A percentile compares a stretch with the other conserved stretches of the same genome.
These are phyloP conservation scores for Colletotrichum sp. DNA, from an alignment of 2,329 filamentous ascomycete species.

Conservation along the genomic window DNA sequence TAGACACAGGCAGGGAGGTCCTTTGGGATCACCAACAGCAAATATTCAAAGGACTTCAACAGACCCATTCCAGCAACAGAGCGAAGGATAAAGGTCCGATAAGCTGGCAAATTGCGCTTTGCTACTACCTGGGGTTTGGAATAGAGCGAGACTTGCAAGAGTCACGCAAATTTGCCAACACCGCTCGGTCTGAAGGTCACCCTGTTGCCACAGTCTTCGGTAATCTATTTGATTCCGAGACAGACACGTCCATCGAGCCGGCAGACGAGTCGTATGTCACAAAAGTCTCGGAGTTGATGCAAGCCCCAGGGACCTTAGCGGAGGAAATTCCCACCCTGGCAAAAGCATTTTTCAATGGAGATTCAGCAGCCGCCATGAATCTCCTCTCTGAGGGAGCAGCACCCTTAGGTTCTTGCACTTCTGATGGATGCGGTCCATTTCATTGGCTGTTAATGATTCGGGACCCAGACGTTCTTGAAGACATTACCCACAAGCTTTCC, in stretches of 20 bases:
- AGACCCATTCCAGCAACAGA: neutral
- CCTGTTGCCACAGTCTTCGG: neutral
- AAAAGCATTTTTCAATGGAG: neutral
- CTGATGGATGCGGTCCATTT: neutral
- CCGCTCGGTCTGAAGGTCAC: neutral
- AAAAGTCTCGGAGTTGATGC: accelerated
- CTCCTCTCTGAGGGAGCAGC: neutral
- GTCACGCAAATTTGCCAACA: neutral
- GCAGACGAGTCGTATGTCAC: accelerated
- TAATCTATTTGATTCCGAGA: neutral
- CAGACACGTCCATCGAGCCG: accelerated
- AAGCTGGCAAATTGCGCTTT: neutral
- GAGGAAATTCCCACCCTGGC: neutral
- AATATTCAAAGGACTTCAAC: neutral
- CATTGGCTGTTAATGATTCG: neutral
- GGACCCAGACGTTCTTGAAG: neutral
- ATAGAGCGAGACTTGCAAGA: neutral
- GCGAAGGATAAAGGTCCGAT: neutral
- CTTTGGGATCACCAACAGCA: neutral
- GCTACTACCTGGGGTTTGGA: neutral
- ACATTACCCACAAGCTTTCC: neutral
- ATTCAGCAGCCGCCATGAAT: neutral
- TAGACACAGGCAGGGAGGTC: neutral
- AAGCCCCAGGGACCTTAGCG: neutral
- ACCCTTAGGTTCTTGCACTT: neutral